Evolutionary conservation across 495 filamentous ascomycete species (phyloP), one percentile per base, ranked within the genome.

Genomic region (Hypoxylon lenormandii): DNA sequence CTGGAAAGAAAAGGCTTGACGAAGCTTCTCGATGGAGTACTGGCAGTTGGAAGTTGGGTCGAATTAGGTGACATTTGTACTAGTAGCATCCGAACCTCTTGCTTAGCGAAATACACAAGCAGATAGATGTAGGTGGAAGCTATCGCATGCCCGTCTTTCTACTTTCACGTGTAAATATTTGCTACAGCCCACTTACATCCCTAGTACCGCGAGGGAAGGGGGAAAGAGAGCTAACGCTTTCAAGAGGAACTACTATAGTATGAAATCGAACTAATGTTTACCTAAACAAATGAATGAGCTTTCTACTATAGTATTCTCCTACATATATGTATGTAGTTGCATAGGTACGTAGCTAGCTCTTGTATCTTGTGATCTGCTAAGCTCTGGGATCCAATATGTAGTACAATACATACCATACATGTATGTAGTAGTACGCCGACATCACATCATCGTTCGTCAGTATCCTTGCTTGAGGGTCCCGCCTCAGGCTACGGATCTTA

Each of bases 21-120:
- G 68, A 71, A 71, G 50, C 62, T 63, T 62, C 53, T 59, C 43
- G 16, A 71, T 58, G 53, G 57, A 19, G 50, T 18, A 43, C 12
- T 48, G 64, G 47, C 36, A 38, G 48, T 66, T 48, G 51, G 23
- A 23, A 28, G 28, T 21, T 55, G 49, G 33, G 16, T 18, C 4
- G 10, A 33, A 33, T 33, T 33, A 18, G 46, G 59, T 54, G 40
- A 47, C 49, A 58, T 15, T 38, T 28, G 18, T 4, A 21, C 47
- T 21, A 47, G 43, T 53, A 15, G 0, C 53, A 69, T 49, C 59
- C 60, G 23, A 59, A n/a, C n/a, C 22, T 6, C 49, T 16, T 18
- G 49, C 45, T 61, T 43, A 50, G 57, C 45, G 56, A 50, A 37
- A 22, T 49, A 62, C 52, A 43, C 36, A 62, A 45, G n/a, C 13